Evolutionary conservation across 768 basidiomycete genomes (phyloP), one percentile per base, ranked within the genome.

Genomic region (Rhodotorula kratochvilovae): DNA sequence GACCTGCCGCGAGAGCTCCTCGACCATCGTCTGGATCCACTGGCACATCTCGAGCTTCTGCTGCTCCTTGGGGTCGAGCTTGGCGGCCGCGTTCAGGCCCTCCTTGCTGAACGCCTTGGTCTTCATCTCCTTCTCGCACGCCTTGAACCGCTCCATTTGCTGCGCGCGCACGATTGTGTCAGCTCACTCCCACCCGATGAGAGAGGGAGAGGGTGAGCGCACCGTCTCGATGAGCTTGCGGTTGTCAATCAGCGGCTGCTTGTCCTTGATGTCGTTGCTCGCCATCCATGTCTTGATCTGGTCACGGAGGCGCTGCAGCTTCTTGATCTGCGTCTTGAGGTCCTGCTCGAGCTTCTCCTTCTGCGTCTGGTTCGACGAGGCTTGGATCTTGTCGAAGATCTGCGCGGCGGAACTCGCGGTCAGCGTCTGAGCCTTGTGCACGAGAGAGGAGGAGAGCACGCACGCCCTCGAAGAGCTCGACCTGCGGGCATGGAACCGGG

Each of bases 101-200:
- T 98, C 96, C 79, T 98, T 99, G 29, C 94, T 97, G 82, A 98
- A 99, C 0, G 96, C 96, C 81, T 99, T 99, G 68, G 96, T 98
- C 86, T 99, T 99, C 95, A 98, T 98, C 83, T 99, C 96, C 84
- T 98, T 99, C 84, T 99, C 96, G 82, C 94, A 93, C 33, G 95
- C 95, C 79, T 99, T 99, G 87, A 99, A 99, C 80, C 92, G 94
- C 84, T 99, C 96, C 96, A 99, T 99, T 98, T 98, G 96, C 96
- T 98, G 81, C 19, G 36, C 67, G 71, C 68, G 79, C 67, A 42
- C 42, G 25, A 31, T 39, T 25, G 13, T 23, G 63, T 77, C 71
- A 76, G 70, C 57, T 66, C 46, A 23, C n/a, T 25, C 11, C 6
- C 25, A 12, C 1, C 10, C 25, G 23, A 11, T 4, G 73, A 56